These are phyloP conservation scores for Microbotryum scabiosae DNA, from an alignment of 1,284 basidiomycete species.

Conservation along the genomic window DNA sequence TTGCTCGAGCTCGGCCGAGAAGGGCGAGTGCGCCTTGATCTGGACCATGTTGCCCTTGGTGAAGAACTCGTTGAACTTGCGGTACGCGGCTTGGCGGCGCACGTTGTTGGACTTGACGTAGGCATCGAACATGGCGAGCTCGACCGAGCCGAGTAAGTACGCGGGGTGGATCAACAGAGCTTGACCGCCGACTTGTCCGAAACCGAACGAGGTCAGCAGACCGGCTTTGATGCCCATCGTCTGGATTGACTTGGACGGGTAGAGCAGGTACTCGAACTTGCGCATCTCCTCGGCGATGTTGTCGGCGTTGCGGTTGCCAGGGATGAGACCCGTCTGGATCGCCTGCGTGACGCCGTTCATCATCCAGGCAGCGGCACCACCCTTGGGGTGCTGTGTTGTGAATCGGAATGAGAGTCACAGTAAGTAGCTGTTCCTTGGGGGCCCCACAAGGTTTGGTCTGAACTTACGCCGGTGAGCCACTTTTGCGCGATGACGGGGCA, in stretches of 20 bases:
- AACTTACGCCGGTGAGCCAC: conserved; percentile 59
- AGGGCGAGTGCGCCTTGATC: conserved; percentile 92
- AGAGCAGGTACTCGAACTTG: conserved; percentile 83
- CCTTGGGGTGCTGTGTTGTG: conserved; percentile 68
- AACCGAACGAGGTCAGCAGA: conserved; percentile 82
- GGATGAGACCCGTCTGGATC: conserved; percentile 75
- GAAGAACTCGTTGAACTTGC: conserved; percentile 81
- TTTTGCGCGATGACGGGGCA: conserved; percentile 97
- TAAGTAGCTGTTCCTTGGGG: background rate
- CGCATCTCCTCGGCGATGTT: conserved; percentile 91
- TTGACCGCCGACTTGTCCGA: conserved; percentile 96
- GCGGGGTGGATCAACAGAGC: conserved; percentile 82
- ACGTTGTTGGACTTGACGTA: conserved; percentile 64
- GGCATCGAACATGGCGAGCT: conserved; percentile 59
- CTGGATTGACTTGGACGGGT: conserved; percentile 87
- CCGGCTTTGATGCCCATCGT: conserved; percentile 70
- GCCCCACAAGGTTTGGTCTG: background rate
- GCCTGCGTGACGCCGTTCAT: conserved; percentile 82
- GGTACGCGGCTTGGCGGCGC: conserved; percentile 71
- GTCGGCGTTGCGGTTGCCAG: conserved; percentile 69
- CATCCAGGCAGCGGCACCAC: conserved; percentile 96
- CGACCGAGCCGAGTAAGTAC: conserved; percentile 74
- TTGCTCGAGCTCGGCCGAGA: conserved; percentile 75
- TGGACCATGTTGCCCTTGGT: conserved; percentile 84
- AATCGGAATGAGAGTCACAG: background rate